Base-by-base conservation (phyloP, 2,329 filamentous ascomycete genomes). In the Penicillium sp. region DNA sequence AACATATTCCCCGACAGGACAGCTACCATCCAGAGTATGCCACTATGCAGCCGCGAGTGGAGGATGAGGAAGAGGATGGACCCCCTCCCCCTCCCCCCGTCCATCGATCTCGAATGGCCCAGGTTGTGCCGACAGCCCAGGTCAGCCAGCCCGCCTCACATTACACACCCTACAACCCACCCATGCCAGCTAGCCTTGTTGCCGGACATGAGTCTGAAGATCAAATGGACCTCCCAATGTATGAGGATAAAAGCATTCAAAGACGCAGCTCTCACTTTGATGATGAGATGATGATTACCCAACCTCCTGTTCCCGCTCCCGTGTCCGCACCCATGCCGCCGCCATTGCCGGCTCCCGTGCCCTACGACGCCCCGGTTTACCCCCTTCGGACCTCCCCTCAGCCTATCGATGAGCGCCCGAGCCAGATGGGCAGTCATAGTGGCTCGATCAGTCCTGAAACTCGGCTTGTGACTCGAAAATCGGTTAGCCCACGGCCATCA, bases 401-500 rank as follows among this genome's bases (percentile, higher is more conserved):
- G n/a, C 51, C 54, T 4, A 32, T 54, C 10, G 52, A 56, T 7
- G 52, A 59, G n/a, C 49, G 51, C 15, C 48, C 51, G 3, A 37
- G 44, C 30, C 48, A 54, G 12, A n/a, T 11, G 12, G 10, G 12
- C 29, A 36, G 54, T 16, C 40, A 52, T 9, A 60, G 66, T 8
- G 54, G 62, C 17, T 59, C 62, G 6, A 42, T 53, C 32, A 57
- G 57, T 51, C 38, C 61, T 48, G 45, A 60, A 48, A 47, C 61
- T 54, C 52, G 68, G 50, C 47, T 56, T 40, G 65, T 73, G 35
- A 66, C 28, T 11, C 32, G 37, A 11, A 81, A 81, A 54, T 80
- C 77, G 1, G 67, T 81, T 10, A 80, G 76, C 37, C 76, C 77
- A 8, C 69, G 68, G 2, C 77, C 77, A 46, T 67, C 45, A 37